Percentiles rank a stretch among this genome's conserved stretches.
Evolutionary conservation across 805 yeast genomes (phyloP).

Genomic region (Wickerhamomyces strasburgensis): DNA sequence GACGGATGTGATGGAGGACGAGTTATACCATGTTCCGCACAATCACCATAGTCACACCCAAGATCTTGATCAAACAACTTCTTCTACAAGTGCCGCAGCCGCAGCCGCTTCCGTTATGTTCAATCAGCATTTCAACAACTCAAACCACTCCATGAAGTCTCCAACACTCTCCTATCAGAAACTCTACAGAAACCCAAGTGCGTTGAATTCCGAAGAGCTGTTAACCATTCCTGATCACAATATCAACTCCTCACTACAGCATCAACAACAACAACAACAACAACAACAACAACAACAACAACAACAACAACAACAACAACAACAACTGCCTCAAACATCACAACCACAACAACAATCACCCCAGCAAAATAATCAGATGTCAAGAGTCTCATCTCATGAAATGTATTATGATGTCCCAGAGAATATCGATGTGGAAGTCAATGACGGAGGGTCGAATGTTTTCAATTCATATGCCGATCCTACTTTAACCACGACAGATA

Average conservation of each 20-base stretch:
- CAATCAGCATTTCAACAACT: slow-evolving; percentile 9
- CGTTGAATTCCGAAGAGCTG: slow-evolving; percentile 20
- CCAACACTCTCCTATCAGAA: slow-evolving; percentile 13
- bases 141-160: slow-evolving; percentile 10
- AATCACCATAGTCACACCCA: slow-evolving; percentile 6
- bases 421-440: slow-evolving; percentile 1
- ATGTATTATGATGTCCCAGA: slow-evolving; percentile 25
- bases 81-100: slow-evolving; percentile 2
- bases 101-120: slow-evolving; percentile 4
- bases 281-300: slow-evolving; percentile 1
- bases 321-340: slow-evolving; percentile 5
- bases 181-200: slow-evolving; percentile 19
- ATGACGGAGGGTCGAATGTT: slow-evolving; percentile 9
- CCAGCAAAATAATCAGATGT: slow-evolving; percentile 5
- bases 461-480: slow-evolving; percentile 25
- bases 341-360: slow-evolving; percentile 4
- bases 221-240: slow-evolving; percentile 22
- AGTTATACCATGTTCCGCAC: slow-evolving; percentile 39
- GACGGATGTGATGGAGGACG: slow-evolving; percentile 58
- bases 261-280: slow-evolving; percentile 1
- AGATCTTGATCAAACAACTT: background rate
- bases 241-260: slow-evolving; percentile 4
- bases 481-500: slow-evolving; percentile 22
- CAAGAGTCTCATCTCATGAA: slow-evolving; percentile 17
- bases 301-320: slow-evolving; percentile 2